Conservation (phyloP, 2,329 filamentous ascomycete species). For the Neocatenulostroma microsporum region DNA sequence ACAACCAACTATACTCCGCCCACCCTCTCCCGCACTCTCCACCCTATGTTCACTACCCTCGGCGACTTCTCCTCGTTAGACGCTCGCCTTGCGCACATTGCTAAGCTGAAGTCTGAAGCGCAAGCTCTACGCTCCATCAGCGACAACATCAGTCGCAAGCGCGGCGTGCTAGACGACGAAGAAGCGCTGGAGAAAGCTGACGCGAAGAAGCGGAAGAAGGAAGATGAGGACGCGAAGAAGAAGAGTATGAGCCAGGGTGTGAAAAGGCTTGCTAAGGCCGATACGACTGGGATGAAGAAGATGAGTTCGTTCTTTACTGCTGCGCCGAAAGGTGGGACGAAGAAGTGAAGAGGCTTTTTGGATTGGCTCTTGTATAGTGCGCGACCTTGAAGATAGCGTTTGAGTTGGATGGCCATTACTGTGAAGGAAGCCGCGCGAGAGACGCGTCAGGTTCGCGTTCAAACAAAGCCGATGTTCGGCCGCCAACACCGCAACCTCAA, state of each 20-base stretch:
- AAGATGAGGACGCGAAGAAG: constrained; percentile 81
- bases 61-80: constrained; percentile 65
- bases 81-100: constrained; percentile 59
- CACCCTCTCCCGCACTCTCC: constrained; percentile 29
- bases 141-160: constrained; percentile 63
- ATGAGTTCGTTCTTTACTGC: constrained; percentile 92
- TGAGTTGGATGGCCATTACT: too few species aligned
- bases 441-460: too few species aligned
- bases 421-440: too few species aligned
- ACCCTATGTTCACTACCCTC: not conserved
- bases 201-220: constrained; percentile 76
- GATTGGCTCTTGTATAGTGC: too few species aligned
- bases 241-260: constrained; percentile 72
- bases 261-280: constrained; percentile 77
- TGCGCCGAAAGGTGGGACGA: too few species aligned
- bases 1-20: constrained; percentile 53
- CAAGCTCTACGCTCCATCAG: constrained; percentile 57
- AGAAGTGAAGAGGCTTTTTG: too few species aligned
- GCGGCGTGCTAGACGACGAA: constrained; percentile 55
- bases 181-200: constrained; percentile 51
- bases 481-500: too few species aligned
- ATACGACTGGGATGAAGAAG: constrained; percentile 92
- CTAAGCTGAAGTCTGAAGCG: constrained; percentile 63
- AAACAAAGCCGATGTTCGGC: too few species aligned
- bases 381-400: too few species aligned